These are phyloP conservation scores for Salisapilia sapeloensis DNA, from an alignment of 352 stramenopile genomes.

Conservation along the genomic window DNA sequence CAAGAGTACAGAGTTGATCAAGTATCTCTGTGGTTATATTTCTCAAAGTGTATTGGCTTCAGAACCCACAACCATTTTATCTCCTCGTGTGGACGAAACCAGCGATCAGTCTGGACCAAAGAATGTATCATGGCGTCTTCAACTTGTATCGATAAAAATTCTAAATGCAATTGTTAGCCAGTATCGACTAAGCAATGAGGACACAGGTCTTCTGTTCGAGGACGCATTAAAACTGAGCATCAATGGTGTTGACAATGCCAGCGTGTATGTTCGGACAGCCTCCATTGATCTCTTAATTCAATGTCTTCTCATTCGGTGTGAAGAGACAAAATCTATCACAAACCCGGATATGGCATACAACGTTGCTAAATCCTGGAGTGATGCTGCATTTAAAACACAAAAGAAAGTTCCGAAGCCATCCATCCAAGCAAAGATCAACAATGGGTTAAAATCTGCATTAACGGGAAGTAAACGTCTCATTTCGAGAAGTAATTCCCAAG, in stretches of 20 bases:
- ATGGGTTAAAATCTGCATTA: constrained; percentile 40
- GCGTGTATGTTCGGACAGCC: constrained; percentile 49
- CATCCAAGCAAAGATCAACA: constrained; percentile 74
- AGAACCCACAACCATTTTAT: constrained; percentile 1
- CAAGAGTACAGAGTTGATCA: constrained; percentile 57
- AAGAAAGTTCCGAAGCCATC: constrained; percentile 50
- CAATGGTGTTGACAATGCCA: constrained; percentile 46
- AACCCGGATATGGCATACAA: not conserved
- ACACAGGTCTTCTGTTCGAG: constrained; percentile 33
- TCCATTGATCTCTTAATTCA: constrained; percentile 58
- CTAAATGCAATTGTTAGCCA: constrained; percentile 60
- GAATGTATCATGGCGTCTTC: constrained; percentile 34
- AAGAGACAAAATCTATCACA: constrained; percentile 17
- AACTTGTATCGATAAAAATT: constrained; percentile 65
- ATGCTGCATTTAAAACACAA: constrained; percentile 58
- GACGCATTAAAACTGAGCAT: constrained; percentile 53
- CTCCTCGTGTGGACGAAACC: constrained; percentile 8
- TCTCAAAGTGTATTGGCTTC: constrained; percentile 18
- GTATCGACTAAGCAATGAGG: constrained; percentile 44
- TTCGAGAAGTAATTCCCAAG: too few species aligned
- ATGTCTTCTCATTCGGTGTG: constrained; percentile 49
- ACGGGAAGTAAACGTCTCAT: constrained; percentile 50
- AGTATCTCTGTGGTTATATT: constrained; percentile 36
- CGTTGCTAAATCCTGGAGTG: constrained; percentile 25
- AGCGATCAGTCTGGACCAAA: not conserved